Evolutionary conservation across 352 stramenopile species (phyloP).

Genomic region (Pythium diclinum): DNA sequence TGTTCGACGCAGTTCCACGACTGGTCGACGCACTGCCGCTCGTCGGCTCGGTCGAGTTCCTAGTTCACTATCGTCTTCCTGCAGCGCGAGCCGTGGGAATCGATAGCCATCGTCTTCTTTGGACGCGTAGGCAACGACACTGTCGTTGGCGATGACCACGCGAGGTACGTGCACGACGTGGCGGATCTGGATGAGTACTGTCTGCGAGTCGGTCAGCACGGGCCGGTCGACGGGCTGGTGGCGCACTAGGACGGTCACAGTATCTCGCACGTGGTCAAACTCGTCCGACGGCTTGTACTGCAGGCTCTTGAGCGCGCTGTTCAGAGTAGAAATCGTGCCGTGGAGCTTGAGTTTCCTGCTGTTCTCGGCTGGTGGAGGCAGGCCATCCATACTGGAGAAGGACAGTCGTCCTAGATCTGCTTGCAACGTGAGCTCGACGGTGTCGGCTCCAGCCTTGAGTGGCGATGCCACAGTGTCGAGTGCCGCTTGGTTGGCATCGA

Average conservation of each 20-base stretch:
- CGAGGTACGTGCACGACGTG: slow-evolving; percentile 29
- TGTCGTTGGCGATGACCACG: slow-evolving; percentile 26
- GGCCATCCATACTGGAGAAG: slow-evolving; percentile 4
- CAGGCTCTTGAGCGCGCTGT: slow-evolving; percentile 14
- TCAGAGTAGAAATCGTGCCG: slow-evolving; percentile 10
- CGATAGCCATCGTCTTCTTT: slow-evolving; percentile 44
- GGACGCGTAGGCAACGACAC: slow-evolving; percentile 27
- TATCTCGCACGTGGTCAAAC: slow-evolving; percentile 13
- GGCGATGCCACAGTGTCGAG: background rate
- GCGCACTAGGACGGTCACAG: slow-evolving; percentile 2
- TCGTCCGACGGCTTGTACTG: slow-evolving; percentile 9
- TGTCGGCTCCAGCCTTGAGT: background rate
- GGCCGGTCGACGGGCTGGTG: slow-evolving; percentile 3
- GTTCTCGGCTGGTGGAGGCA: background rate
- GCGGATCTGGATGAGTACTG: slow-evolving; percentile 22
- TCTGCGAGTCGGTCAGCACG: background rate
- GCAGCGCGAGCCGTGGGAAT: slow-evolving; percentile 35
- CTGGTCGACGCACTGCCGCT: background rate
- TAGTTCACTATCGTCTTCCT: background rate
- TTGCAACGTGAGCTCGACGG: slow-evolving; percentile 2
- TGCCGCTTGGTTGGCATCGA: slow-evolving; percentile 14
- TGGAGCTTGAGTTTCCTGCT: background rate
- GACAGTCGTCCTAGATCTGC: slow-evolving; percentile 5
- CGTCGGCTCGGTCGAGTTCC: background rate
- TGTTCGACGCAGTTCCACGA: slow-evolving; percentile 28